Percentiles rank a stretch among this genome's conserved stretches.
phyloP scores from a whole-genome alignment of 345 rosid genomes.

The Brassica nigra region DNA sequence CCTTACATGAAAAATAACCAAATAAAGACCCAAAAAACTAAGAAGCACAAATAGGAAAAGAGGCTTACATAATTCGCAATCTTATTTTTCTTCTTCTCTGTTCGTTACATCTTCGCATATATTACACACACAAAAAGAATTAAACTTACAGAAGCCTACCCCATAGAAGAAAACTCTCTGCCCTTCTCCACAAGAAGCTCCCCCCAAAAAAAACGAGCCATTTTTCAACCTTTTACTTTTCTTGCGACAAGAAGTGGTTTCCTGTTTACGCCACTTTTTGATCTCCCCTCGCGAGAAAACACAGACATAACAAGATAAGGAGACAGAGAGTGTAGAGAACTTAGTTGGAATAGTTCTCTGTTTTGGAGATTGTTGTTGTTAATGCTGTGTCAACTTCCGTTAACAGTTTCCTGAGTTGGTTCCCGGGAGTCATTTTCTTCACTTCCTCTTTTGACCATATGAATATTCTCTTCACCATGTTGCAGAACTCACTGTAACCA shows the following conservation, averaged over 20 bases:
- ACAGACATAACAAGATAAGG: conserved; percentile 15
- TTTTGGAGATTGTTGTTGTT: conserved; percentile 32
- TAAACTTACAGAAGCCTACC: conserved; percentile 9
- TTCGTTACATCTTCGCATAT: conserved; percentile 23
- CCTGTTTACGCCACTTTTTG: neutral
- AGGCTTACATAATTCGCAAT: conserved; percentile 35
- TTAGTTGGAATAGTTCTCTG: conserved; percentile 28
- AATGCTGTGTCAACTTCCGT: conserved; percentile 60
- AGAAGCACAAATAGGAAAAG: neutral
- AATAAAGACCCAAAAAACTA: neutral
- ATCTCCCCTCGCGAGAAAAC: neutral
- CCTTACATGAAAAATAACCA: neutral
- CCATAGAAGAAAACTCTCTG: conserved; percentile 8
- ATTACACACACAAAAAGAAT: conserved; percentile 18
- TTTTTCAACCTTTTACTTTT: conserved; percentile 1
- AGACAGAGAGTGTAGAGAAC: neutral
- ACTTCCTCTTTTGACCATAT: conserved; percentile 80
- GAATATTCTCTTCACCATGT: conserved; percentile 83
- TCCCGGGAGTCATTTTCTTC: conserved; percentile 66
- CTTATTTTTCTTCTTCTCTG: conserved; percentile 12
- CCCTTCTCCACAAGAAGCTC: conserved; percentile 27
- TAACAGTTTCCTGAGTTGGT: conserved; percentile 53
- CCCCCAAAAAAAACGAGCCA: conserved; percentile 37
- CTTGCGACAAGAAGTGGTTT: conserved; percentile 7
- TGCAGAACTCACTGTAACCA: conserved; percentile 78